Base-by-base conservation (phyloP, 345 rosid species). In the Dipteronia sinensis region DNA sequence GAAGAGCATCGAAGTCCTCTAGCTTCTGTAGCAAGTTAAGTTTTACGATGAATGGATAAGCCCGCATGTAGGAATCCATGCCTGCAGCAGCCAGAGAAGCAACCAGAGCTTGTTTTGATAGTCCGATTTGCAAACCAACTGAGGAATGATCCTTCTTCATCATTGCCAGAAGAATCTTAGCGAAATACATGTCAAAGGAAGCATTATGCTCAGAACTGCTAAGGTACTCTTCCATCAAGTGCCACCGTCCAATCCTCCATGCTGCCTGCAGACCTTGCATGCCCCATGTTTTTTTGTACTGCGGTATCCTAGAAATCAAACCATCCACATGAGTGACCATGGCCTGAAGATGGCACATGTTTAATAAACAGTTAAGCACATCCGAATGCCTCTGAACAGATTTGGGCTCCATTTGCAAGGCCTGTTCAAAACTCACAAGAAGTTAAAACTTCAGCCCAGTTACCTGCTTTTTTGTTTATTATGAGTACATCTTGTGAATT, bases 51-150 rank as follows among this genome's bases (percentile, higher is more conserved):
- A 88, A 88, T 23, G 99, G 99, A 83, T 95, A 95, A 74, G 98
- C 98, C 76, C 99, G 90, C 46, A 82, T 83, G 69, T 92, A 93
- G 38, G 99, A 95, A 82, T 95, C 99, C 99, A 95, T 95, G 80
- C 99, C 99, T 22, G 99, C 99, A 75, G 99, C 99, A 85, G 98
- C 98, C 81, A 95, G 89, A 81, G 99, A 97, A 81, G 98, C 98
- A 89, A 95, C 93, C 27, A 93, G 86, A 76, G 97, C 89, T 86
- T 95, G 98, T 87, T 90, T 95, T 63, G 98, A 95, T 53, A 89
- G 73, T 56, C 94, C 93, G 78, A 95, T 88, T 88, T 85, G 90
- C 89, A 92, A 94, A 65, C 87, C 89, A 73, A 95, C 97, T 38
- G 87, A 87, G 69, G 87, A 90, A 49, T 81, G 91, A 89, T 95